phyloP scores from a whole-genome alignment of 441 rosid genomes.

The Daphne laureola region DNA sequence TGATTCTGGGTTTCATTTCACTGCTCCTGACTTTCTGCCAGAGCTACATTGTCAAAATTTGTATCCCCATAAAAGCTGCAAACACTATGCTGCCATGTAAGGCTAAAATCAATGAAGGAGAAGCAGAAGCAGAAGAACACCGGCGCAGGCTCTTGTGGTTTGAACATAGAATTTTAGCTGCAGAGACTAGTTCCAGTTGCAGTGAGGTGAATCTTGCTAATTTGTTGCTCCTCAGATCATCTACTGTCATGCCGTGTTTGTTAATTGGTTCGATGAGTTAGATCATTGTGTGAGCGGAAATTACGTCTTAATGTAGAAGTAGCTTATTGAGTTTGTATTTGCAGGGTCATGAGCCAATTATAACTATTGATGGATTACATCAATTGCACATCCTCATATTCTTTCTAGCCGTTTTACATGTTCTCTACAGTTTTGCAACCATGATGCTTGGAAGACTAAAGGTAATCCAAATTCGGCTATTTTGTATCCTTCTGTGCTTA shows the following conservation, averaged over 20 bases:
- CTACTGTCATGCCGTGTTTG: too few species aligned
- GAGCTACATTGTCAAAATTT: slow-evolving; percentile 47
- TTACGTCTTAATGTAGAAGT: not conserved
- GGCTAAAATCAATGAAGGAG: slow-evolving; percentile 21
- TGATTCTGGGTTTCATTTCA: slow-evolving; percentile 91
- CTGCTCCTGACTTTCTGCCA: slow-evolving; percentile 77
- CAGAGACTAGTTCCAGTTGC: slow-evolving; percentile 30
- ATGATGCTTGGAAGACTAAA: slow-evolving; percentile 90
- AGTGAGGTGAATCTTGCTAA: slow-evolving; percentile 31
- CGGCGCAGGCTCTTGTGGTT: slow-evolving; percentile 56
- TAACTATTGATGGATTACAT: slow-evolving; percentile 65
- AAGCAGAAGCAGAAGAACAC: slow-evolving; percentile 35
- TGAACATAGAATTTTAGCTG: slow-evolving; percentile 43
- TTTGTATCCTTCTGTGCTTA: not conserved
- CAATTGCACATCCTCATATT: slow-evolving; percentile 79
- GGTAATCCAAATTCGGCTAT: slow-evolving; percentile 26
- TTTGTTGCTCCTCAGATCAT: too few species aligned
- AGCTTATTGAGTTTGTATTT: slow-evolving; percentile 15
- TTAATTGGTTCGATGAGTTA: not conserved
- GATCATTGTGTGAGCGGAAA: not conserved
- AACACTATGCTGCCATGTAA: slow-evolving; percentile 70
- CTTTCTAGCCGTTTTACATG: slow-evolving; percentile 86
- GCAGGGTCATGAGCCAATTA: slow-evolving; percentile 66
- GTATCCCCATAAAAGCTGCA: slow-evolving; percentile 51
- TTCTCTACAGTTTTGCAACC: slow-evolving; percentile 59